Conservation (phyloP, 768 basidiomycete genomes). For the Collybia sordida region DNA sequence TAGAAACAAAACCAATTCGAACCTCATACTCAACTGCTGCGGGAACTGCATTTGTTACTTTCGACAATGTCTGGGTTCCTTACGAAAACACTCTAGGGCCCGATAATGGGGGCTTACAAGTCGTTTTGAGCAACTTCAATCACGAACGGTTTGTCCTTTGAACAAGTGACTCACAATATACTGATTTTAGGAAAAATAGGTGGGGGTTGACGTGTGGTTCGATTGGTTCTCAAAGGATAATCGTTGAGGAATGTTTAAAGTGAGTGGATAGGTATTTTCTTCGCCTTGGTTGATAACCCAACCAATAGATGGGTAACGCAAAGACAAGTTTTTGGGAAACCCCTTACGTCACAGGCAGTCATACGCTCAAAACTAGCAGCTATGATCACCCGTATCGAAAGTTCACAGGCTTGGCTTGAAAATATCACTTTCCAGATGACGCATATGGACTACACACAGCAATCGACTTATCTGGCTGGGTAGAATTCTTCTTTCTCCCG, state of each 20-base stretch:
- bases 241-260: slow-evolving; percentile 84
- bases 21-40: slow-evolving; percentile 50
- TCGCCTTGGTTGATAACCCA: not conserved
- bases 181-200: not conserved
- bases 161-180: not conserved
- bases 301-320: slow-evolving; percentile 72
- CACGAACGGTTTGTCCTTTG: slow-evolving; percentile 82
- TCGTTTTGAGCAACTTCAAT: slow-evolving; percentile 73
- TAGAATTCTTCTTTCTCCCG: slow-evolving; percentile 28
- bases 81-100: slow-evolving; percentile 66
- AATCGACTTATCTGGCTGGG: slow-evolving; percentile 73
- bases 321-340: slow-evolving; percentile 89
- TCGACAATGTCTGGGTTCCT: slow-evolving; percentile 64
- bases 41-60: slow-evolving; percentile 59
- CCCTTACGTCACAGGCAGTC: slow-evolving; percentile 76
- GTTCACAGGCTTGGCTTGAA: slow-evolving; percentile 75
- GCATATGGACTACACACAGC: slow-evolving; percentile 80
- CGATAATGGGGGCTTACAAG: slow-evolving; percentile 50
- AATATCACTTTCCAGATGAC: slow-evolving; percentile 85
- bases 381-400: slow-evolving; percentile 78
- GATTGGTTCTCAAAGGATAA: slow-evolving; percentile 40
- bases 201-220: slow-evolving; percentile 15
- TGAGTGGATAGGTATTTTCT: slow-evolving; percentile 21
- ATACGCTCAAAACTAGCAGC: slow-evolving; percentile 82
- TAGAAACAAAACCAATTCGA: slow-evolving; percentile 70